These are phyloP conservation scores for Paramecium sexaurelia DNA, from an alignment of 73 alveolate species.

Conservation along the genomic window DNA sequence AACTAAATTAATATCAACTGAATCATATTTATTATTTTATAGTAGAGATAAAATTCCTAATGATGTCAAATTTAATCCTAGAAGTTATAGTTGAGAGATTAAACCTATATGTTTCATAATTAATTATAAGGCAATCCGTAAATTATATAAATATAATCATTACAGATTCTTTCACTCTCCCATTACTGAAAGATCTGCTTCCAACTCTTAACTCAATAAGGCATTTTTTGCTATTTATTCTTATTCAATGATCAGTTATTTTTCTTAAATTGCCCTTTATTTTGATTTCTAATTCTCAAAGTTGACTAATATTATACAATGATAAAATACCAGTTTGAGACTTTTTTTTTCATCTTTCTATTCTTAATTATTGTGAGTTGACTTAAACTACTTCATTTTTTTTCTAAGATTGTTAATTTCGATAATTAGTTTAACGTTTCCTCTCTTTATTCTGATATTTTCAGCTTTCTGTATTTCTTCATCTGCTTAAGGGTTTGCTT, in stretches of 20 bases:
- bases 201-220: not conserved
- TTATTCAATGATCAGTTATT: not conserved
- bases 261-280: not conserved
- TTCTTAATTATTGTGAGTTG: slow-evolving; percentile 20
- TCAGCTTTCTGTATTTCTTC: slow-evolving; percentile 86
- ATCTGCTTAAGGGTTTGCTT: slow-evolving; percentile 83
- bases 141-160: not conserved
- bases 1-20: not conserved
- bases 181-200: slow-evolving; percentile 21
- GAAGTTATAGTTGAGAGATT: no score
- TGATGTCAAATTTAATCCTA: no score
- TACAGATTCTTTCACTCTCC: not conserved
- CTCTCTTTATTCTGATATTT: slow-evolving; percentile 87
- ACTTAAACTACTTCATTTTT: slow-evolving; percentile 75
- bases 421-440: slow-evolving; percentile 80
- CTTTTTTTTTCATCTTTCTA: not conserved
- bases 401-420: slow-evolving; percentile 88
- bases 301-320: not conserved
- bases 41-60: not conserved
- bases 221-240: not conserved
- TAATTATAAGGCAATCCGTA: not conserved
- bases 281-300: not conserved
- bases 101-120: no score
- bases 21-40: not conserved
- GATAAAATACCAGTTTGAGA: not conserved